These are phyloP conservation scores for Dendrobium officinale DNA, from an alignment of 106 monocot species.

Conservation along the genomic window DNA sequence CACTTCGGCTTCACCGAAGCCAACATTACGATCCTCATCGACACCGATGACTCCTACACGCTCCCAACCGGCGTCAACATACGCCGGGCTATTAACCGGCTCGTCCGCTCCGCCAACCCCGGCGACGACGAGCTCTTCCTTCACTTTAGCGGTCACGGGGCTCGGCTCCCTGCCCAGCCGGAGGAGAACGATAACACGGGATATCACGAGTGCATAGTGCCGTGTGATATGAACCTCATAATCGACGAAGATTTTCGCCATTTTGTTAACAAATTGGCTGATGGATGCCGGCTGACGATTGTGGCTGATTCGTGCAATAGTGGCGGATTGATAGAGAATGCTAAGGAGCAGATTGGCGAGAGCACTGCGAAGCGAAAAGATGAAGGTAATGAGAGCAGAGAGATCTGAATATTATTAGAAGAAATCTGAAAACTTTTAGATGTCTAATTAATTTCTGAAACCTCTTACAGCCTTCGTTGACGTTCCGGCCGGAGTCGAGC, in stretches of 20 bases:
- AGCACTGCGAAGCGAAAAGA: constrained; percentile 27
- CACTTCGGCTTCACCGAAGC: constrained; percentile 63
- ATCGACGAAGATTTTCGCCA: constrained; percentile 65
- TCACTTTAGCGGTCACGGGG: constrained; percentile 96
- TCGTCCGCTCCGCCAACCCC: constrained; percentile 42
- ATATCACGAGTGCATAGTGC: constrained; percentile 24
- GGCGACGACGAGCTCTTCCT: constrained; percentile 70
- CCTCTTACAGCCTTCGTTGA: background rate
- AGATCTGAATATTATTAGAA: too few relatives aligned
- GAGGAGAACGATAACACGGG: constrained; percentile 85
- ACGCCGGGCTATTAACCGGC: constrained; percentile 46
- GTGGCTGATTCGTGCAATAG: constrained; percentile 82
- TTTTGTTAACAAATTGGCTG: constrained; percentile 40
- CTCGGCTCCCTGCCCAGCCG: constrained; percentile 77
- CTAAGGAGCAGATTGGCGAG: constrained; percentile 83
- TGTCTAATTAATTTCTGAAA: too few relatives aligned
- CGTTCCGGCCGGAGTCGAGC: background rate
- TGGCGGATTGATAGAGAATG: constrained; percentile 63
- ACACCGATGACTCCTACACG: constrained; percentile 45
- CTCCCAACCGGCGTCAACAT: constrained; percentile 87
- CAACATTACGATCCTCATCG: constrained; percentile 68
- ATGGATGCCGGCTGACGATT: constrained; percentile 52
- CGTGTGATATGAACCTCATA: constrained; percentile 25
- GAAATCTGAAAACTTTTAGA: too few relatives aligned
- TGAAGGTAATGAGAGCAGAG: too few relatives aligned